Percentiles rank a stretch among this genome's conserved stretches.
Evolutionary conservation across 345 rosid genomes (phyloP).

Genomic region (Rhodamnia rubescens): DNA sequence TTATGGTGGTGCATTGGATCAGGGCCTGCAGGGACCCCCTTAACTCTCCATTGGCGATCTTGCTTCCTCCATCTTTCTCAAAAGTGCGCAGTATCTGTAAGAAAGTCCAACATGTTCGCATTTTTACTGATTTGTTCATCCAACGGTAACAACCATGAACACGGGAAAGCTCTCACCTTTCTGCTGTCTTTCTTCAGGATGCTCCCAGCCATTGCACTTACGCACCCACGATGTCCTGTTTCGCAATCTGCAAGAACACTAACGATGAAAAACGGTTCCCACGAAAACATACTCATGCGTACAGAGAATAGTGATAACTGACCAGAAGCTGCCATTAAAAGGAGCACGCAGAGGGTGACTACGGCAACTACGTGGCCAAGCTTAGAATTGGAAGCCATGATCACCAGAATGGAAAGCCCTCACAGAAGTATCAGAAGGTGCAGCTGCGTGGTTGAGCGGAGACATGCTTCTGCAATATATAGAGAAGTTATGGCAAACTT

Average conservation of each 20-base stretch:
- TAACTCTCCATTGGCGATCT: slow-evolving; percentile 18
- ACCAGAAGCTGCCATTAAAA: slow-evolving; percentile 31
- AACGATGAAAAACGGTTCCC: not conserved
- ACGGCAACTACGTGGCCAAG: slow-evolving; percentile 1
- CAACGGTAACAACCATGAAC: not conserved
- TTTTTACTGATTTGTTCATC: not conserved
- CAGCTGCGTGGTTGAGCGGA: not conserved
- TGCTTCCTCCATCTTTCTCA: not conserved
- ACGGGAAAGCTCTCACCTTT: not conserved
- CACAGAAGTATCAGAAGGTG: not conserved
- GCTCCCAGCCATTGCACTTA: slow-evolving; percentile 13
- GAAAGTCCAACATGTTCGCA: not conserved
- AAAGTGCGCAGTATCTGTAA: not conserved
- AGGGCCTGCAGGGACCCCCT: slow-evolving; percentile 77
- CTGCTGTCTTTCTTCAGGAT: not conserved
- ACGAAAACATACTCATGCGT: not conserved
- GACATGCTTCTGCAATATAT: not conserved
- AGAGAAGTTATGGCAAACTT: not conserved
- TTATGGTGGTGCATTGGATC: slow-evolving; percentile 83
- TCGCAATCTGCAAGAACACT: not conserved
- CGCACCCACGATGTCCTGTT: not conserved
- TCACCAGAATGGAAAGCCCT: not conserved
- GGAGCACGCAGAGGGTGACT: slow-evolving; percentile 18
- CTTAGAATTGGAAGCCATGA: slow-evolving; percentile 7
- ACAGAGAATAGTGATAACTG: not conserved